Conservation (phyloP, 2,329 filamentous ascomycete genomes). For the Davidsoniella australis region DNA sequence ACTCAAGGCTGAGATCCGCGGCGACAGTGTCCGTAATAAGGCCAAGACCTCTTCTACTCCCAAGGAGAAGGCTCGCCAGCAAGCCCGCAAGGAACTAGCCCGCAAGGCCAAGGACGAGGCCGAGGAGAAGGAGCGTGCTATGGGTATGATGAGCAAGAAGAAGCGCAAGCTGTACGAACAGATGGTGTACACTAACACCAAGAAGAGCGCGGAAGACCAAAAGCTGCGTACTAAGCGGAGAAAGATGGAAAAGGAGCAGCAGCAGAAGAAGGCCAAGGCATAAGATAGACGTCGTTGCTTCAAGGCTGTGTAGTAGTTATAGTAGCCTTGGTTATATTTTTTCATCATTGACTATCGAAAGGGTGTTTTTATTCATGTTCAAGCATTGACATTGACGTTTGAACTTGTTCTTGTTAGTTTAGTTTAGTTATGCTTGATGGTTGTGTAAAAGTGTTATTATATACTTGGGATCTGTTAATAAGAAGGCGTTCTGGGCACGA, state of each 20-base stretch:
- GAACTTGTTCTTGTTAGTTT: slow-evolving; percentile 5
- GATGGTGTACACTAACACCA: slow-evolving; percentile 90
- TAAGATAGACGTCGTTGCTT: slow-evolving; percentile 1
- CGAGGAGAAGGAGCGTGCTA: slow-evolving; percentile 79
- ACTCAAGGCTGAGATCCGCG: slow-evolving; percentile 78
- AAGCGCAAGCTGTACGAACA: slow-evolving; percentile 96
- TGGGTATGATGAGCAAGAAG: slow-evolving; percentile 97
- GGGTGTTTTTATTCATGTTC: slow-evolving; percentile 5
- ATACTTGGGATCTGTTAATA: slow-evolving; percentile 11
- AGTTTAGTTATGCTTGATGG: slow-evolving; percentile 1
- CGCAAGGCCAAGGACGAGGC: slow-evolving; percentile 60
- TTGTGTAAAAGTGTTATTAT: slow-evolving; percentile 12
- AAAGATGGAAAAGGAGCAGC: slow-evolving; percentile 58
- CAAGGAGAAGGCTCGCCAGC: slow-evolving; percentile 48
- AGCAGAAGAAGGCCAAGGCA: slow-evolving; percentile 22
- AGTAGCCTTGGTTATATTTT: neutral
- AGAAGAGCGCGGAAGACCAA: slow-evolving; percentile 80
- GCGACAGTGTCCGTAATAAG: slow-evolving; percentile 40
- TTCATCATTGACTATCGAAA: neutral
- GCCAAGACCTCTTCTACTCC: slow-evolving; percentile 23
- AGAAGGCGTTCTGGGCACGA: slow-evolving; percentile 8
- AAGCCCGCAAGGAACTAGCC: slow-evolving; percentile 49
- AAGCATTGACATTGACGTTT: slow-evolving; percentile 1
- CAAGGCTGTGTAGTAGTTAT: neutral
- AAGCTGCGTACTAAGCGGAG: slow-evolving; percentile 77